phyloP scores from a whole-genome alignment of 345 rosid genomes.

The Psidium friedrichsthalianum region DNA sequence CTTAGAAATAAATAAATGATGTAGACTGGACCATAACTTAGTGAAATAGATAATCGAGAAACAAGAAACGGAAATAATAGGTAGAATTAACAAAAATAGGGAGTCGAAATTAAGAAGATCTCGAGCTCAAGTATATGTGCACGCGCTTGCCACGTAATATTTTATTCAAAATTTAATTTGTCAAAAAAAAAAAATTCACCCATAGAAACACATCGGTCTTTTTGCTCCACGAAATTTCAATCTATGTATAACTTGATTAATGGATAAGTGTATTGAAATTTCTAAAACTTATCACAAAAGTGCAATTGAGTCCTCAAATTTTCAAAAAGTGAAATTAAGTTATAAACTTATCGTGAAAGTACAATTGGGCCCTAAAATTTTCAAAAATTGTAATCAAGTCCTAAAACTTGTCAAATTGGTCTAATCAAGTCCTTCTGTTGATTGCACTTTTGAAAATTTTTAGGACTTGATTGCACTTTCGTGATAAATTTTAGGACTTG shows the following conservation, averaged over 20 bases:
- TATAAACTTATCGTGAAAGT: too few relatives aligned
- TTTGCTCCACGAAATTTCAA: not conserved
- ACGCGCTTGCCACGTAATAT: accelerated
- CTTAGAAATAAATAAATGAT: not conserved
- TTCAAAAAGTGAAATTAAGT: too few relatives aligned
- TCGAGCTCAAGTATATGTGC: not conserved
- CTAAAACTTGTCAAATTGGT: too few relatives aligned
- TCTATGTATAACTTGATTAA: not conserved
- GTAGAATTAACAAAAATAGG: not conserved
- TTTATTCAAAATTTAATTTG: not conserved
- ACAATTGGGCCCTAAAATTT: too few relatives aligned
- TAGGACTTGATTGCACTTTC: too few relatives aligned
- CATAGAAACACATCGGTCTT: not conserved
- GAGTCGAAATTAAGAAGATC: not conserved
- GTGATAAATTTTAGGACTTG: too few relatives aligned
- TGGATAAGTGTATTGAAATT: too few relatives aligned
- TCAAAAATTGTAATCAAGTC: too few relatives aligned
- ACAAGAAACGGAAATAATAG: not conserved
- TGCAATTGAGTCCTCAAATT: too few relatives aligned
- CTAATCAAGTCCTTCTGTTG: too few relatives aligned
- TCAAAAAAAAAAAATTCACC: not conserved
- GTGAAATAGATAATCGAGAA: not conserved
- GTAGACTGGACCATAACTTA: not conserved
- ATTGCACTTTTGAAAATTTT: too few relatives aligned
- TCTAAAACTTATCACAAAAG: too few relatives aligned